Conservation (phyloP, 1,284 basidiomycete species). For the Sutorius eximius region DNA sequence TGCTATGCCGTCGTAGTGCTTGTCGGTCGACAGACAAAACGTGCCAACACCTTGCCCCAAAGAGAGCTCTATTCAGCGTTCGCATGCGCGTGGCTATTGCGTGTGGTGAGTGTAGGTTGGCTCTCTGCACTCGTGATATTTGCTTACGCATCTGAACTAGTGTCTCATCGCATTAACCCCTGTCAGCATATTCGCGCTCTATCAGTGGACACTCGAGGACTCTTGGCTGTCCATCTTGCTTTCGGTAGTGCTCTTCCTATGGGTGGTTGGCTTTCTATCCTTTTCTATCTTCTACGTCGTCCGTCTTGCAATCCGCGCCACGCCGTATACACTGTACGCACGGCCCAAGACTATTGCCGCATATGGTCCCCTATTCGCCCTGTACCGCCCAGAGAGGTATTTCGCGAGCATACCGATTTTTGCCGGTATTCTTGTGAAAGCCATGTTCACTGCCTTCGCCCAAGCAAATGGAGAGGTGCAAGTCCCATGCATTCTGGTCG, state of each 20-base stretch:
- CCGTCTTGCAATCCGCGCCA: slow-evolving; percentile 42
- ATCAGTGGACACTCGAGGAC: slow-evolving; percentile 87
- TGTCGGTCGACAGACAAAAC: slow-evolving; percentile 30
- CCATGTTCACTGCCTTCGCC: slow-evolving; percentile 75
- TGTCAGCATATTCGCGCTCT: slow-evolving; percentile 75
- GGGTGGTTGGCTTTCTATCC: slow-evolving; percentile 46
- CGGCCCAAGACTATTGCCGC: slow-evolving; percentile 37
- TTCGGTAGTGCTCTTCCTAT: slow-evolving; percentile 66
- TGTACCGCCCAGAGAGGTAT: slow-evolving; percentile 55
- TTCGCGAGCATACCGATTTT: slow-evolving; percentile 60
- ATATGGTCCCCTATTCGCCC: slow-evolving; percentile 53
- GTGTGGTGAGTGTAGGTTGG: slow-evolving; percentile 46
- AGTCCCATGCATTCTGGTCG: slow-evolving; percentile 65
- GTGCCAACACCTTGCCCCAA: slow-evolving; percentile 32
- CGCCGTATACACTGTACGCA: slow-evolving; percentile 41
- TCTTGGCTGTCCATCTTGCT: slow-evolving; percentile 77
- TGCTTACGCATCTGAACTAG: slow-evolving; percentile 37
- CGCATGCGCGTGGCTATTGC: slow-evolving; percentile 57
- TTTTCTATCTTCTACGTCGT: slow-evolving; percentile 48
- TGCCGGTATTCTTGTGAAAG: slow-evolving; percentile 58
- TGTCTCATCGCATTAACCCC: slow-evolving; percentile 67
- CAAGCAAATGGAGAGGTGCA: slow-evolving; percentile 67
- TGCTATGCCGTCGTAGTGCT: slow-evolving; percentile 47
- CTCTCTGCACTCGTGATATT: background rate
- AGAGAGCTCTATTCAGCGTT: slow-evolving; percentile 47